Conservation (phyloP, 148 eudicot species). For the Talinum fruticosum region DNA sequence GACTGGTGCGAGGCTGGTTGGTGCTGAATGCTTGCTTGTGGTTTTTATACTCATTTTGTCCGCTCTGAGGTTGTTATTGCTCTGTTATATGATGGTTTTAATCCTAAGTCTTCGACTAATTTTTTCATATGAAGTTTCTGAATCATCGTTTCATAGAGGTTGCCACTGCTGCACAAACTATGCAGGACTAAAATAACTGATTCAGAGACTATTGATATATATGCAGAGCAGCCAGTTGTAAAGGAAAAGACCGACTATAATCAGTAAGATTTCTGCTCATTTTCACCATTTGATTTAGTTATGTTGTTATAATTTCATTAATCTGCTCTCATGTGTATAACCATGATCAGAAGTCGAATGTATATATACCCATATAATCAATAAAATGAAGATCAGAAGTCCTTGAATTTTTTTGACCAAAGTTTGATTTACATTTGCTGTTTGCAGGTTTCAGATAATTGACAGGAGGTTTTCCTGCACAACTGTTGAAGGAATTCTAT, state of each 20-base stretch:
- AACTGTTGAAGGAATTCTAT: constrained; percentile 74
- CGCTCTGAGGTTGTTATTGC: constrained; percentile 42
- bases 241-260: constrained; percentile 64
- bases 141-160: constrained; percentile 42
- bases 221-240: constrained; percentile 63
- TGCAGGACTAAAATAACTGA: constrained; percentile 44
- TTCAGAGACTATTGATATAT: constrained; percentile 43
- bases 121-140: background rate
- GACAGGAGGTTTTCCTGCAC: constrained; percentile 62
- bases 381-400: no score
- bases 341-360: no score
- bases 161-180: constrained; percentile 54
- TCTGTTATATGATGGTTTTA: no score
- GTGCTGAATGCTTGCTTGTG: constrained; percentile 99
- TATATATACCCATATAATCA: no score
- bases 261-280: constrained; percentile 44
- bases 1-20: constrained; percentile 87
- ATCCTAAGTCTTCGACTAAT: no score
- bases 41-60: constrained; percentile 95
- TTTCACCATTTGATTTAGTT: no score
- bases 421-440: background rate
- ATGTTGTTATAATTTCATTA: background rate
- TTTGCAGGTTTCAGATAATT: constrained; percentile 59
- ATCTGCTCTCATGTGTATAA: no score
- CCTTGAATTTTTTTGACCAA: background rate